These are phyloP conservation scores for Jacaranda mimosifolia DNA, from an alignment of 257 asterid species.

Conservation along the genomic window DNA sequence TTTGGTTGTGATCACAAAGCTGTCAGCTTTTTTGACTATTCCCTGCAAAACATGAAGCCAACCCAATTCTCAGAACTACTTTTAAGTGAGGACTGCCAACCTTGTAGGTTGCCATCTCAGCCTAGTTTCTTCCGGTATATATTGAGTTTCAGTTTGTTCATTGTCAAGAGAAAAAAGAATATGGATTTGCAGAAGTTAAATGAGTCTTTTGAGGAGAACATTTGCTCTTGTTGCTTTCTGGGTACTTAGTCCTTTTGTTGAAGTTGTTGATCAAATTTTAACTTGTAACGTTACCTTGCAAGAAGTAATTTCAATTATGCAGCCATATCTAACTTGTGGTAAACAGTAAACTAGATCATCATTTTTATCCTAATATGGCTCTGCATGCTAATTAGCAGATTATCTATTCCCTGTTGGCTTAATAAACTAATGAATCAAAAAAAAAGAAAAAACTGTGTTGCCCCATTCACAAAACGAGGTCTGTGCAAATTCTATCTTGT, in stretches of 20 bases:
- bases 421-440: neutral
- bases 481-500: too few relatives aligned
- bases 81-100: neutral
- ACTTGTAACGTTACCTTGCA: neutral
- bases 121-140: neutral
- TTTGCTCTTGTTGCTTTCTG: neutral
- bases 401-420: neutral
- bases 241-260: neutral
- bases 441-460: too few relatives aligned
- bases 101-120: neutral
- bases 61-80: neutral
- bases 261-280: neutral
- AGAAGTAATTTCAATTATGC: neutral
- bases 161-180: neutral
- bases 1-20: neutral
- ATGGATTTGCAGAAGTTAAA: neutral
- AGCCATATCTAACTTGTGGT: neutral
- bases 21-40: neutral
- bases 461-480: too few relatives aligned
- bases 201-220: neutral
- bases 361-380: neutral
- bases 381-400: neutral
- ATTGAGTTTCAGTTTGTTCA: neutral
- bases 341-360: neutral
- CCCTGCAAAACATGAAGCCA: neutral